Evolutionary conservation across 257 asterid genomes (phyloP).

Genomic region (Paraleonurus japonicus): DNA sequence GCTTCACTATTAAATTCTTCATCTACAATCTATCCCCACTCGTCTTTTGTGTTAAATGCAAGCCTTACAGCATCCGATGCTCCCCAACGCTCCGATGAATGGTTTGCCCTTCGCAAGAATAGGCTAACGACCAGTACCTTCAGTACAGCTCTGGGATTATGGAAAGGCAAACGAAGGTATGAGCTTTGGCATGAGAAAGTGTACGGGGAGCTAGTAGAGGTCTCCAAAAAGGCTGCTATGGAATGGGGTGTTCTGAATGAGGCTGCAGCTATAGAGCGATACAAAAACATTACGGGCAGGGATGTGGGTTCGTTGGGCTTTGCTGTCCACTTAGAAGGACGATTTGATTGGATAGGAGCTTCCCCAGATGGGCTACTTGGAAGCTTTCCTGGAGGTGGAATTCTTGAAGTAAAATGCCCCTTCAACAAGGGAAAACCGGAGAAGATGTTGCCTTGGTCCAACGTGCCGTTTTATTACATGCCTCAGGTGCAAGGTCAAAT

Average conservation of each 20-base stretch:
- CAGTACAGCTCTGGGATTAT: slow-evolving; percentile 89
- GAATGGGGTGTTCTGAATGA: slow-evolving; percentile 93
- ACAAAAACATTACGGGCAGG: no score
- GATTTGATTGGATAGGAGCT: no score
- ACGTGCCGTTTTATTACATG: slow-evolving; percentile 87
- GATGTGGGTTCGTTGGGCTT: no score
- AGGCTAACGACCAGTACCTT: slow-evolving; percentile 90
- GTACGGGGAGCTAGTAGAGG: slow-evolving; percentile 37
- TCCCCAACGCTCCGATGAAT: slow-evolving; percentile 88
- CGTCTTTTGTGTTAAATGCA: slow-evolving; percentile 45
- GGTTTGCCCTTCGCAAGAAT: slow-evolving; percentile 96
- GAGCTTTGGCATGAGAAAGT: no score
- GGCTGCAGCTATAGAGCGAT: slow-evolving; percentile 72
- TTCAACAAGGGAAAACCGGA: slow-evolving; percentile 90
- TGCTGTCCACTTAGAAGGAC: no score
- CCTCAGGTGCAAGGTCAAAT: no score
- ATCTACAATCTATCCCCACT: slow-evolving; percentile 31
- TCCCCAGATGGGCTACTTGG: slow-evolving; percentile 89
- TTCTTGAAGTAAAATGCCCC: slow-evolving; percentile 95
- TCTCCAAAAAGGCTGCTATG: slow-evolving; percentile 57
- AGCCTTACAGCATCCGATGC: no score
- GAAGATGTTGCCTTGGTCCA: slow-evolving; percentile 72
- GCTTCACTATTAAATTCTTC: slow-evolving; percentile 44
- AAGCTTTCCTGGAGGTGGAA: slow-evolving; percentile 63
- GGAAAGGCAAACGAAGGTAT: slow-evolving; percentile 85